Evolutionary conservation across 2,329 filamentous ascomycete species (phyloP).

Genomic region (Pseudogymnoascus sp.): DNA sequence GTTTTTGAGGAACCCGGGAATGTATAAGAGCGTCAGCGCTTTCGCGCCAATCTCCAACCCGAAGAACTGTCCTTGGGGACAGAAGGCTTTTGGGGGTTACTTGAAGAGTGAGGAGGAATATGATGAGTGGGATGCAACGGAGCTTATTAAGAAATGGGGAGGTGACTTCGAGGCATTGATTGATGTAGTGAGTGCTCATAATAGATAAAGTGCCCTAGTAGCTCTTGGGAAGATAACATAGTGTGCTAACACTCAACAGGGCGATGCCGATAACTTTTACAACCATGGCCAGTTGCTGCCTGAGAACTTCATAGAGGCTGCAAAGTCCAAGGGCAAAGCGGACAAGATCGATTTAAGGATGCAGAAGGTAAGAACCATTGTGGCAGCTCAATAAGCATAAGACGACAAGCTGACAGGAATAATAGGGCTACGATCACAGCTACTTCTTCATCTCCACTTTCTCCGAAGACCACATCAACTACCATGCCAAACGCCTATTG

Average conservation of each 20-base stretch:
- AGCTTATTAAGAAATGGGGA: constrained; percentile 73
- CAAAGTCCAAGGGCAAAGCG: constrained; percentile 63
- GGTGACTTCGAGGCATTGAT: constrained; percentile 69
- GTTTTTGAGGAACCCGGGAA: constrained; percentile 84
- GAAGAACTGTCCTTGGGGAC: constrained; percentile 77
- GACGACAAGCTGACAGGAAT: neutral
- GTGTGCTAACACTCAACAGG: constrained; percentile 39
- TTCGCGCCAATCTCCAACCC: constrained; percentile 91
- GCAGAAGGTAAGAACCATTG: constrained; percentile 54
- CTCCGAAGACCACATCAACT: constrained; percentile 80
- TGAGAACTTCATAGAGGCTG: constrained; percentile 81
- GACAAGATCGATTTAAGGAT: constrained; percentile 71
- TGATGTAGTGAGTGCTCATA: constrained; percentile 61
- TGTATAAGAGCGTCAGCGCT: constrained; percentile 81
- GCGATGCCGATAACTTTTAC: constrained; percentile 94
- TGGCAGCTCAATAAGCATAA: neutral
- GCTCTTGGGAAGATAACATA: neutral
- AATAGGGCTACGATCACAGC: constrained; percentile 83
- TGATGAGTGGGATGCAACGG: constrained; percentile 86
- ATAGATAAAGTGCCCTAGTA: neutral
- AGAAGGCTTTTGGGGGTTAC: constrained; percentile 92
- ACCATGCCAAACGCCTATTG: constrained; percentile 78
- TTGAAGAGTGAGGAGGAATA: constrained; percentile 68
- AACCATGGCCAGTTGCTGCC: constrained; percentile 87
- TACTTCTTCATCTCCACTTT: constrained; percentile 96